phyloP scores from a whole-genome alignment of 768 basidiomycete species.

The Stropharia rugosoannulata region DNA sequence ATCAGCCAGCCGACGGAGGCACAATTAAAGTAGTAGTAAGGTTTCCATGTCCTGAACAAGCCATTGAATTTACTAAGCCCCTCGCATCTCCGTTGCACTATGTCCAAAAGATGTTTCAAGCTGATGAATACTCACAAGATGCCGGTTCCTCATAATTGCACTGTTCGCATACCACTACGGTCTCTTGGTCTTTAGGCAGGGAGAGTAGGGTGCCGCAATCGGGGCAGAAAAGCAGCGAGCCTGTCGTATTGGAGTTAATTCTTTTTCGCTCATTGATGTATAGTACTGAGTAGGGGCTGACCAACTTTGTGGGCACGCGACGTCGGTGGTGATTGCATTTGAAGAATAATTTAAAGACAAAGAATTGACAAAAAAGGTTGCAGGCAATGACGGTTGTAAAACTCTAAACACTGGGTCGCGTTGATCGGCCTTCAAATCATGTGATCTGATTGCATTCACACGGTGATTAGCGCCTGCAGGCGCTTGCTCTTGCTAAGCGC shows the following conservation, averaged over 20 bases:
- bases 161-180: constrained; percentile 81
- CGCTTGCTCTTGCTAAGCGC: too few species aligned
- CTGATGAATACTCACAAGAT: constrained; percentile 60
- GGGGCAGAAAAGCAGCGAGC: constrained; percentile 93
- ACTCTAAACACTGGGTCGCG: too few species aligned
- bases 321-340: not conserved
- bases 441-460: too few species aligned
- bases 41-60: too few species aligned
- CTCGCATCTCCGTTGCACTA: not conserved
- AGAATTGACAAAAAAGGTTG: too few species aligned
- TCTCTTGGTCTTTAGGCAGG: constrained; percentile 73
- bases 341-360: too few species aligned
- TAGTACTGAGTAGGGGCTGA: constrained; percentile 18
- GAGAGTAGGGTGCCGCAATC: constrained; percentile 88
- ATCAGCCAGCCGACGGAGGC: too few species aligned
- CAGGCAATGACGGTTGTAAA: too few species aligned
- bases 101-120: not conserved
- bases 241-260: constrained; percentile 35
- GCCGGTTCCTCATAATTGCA: constrained; percentile 88
- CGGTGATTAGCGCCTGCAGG: too few species aligned
- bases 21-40: too few species aligned
- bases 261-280: not conserved
- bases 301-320: constrained; percentile 36
- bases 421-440: too few species aligned
- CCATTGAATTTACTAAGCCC: too few species aligned